phyloP scores from a whole-genome alignment of 805 yeast species.

The Candida ulmi region DNA sequence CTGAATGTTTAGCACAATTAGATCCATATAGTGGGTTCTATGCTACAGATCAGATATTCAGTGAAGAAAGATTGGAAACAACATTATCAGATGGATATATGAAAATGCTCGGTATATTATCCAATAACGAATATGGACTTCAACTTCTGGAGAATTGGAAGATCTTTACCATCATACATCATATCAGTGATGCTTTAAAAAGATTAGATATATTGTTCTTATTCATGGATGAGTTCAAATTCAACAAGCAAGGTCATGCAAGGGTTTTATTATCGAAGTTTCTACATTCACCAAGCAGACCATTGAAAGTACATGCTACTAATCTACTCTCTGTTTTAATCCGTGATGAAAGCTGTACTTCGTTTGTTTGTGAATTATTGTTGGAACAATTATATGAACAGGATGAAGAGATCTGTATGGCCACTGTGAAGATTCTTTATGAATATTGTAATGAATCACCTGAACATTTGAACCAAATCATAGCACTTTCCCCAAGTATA shows the following conservation, averaged over 20 bases:
- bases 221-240: conserved; percentile 59
- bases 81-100: conserved; percentile 77
- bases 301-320: conserved; percentile 54
- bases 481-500: conserved; percentile 51
- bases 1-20: conserved; percentile 81
- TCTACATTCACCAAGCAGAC: conserved; percentile 46
- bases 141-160: conserved; percentile 75
- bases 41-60: conserved; percentile 70
- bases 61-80: conserved; percentile 48
- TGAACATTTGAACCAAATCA: conserved; percentile 43
- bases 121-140: conserved; percentile 56
- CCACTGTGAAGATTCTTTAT: conserved; percentile 51
- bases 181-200: conserved; percentile 50
- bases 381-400: conserved; percentile 69
- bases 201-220: conserved; percentile 53
- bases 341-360: conserved; percentile 30
- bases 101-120: conserved; percentile 68
- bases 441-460: conserved; percentile 47
- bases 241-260: conserved; percentile 56
- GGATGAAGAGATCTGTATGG: conserved; percentile 45
- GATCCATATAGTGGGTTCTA: conserved; percentile 74
- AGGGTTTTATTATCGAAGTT: conserved; percentile 63
- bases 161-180: conserved; percentile 73
- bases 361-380: conserved; percentile 41
- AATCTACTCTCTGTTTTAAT: conserved; percentile 41